Conservation (phyloP, 139 green algal species). For the Chlorella vulgaris region DNA sequence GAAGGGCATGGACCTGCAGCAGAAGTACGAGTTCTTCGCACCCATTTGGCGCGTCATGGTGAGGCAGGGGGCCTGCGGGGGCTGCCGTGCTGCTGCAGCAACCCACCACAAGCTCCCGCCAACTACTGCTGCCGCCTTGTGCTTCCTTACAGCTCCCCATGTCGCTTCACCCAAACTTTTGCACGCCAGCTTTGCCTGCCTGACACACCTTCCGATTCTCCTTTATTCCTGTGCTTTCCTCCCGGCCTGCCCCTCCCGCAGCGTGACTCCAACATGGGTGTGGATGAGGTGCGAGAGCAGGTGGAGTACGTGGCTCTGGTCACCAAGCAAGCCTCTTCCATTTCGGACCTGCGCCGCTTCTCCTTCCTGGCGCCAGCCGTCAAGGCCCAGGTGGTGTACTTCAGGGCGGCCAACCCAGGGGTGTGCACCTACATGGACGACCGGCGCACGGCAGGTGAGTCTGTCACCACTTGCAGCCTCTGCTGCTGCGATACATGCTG, state of each 20-base stretch:
- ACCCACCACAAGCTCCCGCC: too few relatives aligned
- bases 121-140: too few relatives aligned
- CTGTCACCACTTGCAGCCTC: not conserved
- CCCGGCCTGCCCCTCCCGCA: not conserved
- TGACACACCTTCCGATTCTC: not conserved
- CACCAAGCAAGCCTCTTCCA: constrained; percentile 76
- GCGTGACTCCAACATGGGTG: constrained; percentile 68
- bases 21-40: constrained; percentile 88
- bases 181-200: too few relatives aligned
- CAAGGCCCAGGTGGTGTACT: constrained; percentile 71
- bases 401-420: constrained; percentile 63
- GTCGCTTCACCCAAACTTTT: too few relatives aligned
- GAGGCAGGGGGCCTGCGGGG: not conserved
- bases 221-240: not conserved
- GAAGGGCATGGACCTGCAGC: constrained; percentile 69
- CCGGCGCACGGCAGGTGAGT: constrained; percentile 23
- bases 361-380: constrained; percentile 37
- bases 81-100: too few relatives aligned
- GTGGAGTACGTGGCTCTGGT: constrained; percentile 76
- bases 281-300: constrained; percentile 58
- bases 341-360: constrained; percentile 80
- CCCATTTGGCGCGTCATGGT: constrained; percentile 90
- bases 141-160: too few relatives aligned
- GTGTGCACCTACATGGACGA: constrained; percentile 90
- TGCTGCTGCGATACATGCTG: not conserved